These are phyloP conservation scores for Mycoemilia scoparia DNA, from an alignment of 192 early-diverging fungal genomes.

Conservation along the genomic window DNA sequence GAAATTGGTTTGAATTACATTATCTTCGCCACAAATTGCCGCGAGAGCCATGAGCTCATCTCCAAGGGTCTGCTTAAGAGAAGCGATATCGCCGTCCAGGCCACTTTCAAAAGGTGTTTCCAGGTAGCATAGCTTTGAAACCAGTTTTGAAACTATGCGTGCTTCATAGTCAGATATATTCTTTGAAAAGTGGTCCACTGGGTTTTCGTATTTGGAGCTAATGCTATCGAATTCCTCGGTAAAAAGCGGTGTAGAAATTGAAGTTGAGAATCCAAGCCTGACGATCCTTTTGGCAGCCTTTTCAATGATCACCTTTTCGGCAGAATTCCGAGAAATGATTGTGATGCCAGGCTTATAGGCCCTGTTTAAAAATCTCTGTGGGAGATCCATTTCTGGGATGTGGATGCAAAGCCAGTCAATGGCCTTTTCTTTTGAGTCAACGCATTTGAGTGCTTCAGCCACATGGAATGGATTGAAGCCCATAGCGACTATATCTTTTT, in stretches of 20 bases:
- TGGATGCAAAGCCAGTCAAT: slow-evolving; percentile 80
- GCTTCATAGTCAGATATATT: slow-evolving; percentile 1
- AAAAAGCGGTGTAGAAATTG: background rate
- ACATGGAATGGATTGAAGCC: slow-evolving; percentile 61
- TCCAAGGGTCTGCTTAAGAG: background rate
- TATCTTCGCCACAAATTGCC: slow-evolving; percentile 12
- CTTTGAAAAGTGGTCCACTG: background rate
- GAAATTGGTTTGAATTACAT: background rate
- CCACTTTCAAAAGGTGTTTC: no score
- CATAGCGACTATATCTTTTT: slow-evolving; percentile 9
- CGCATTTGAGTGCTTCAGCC: slow-evolving; percentile 48
- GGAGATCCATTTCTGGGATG: slow-evolving; percentile 71
- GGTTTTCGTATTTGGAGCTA: background rate
- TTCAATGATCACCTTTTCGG: background rate
- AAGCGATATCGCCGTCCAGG: background rate
- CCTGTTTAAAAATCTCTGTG: slow-evolving; percentile 10
- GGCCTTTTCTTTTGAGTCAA: slow-evolving; percentile 24
- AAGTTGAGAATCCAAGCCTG: slow-evolving; percentile 10
- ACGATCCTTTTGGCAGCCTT: slow-evolving; percentile 9
- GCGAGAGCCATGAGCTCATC: slow-evolving; percentile 13
- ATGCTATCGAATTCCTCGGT: background rate
- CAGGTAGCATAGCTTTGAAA: background rate
- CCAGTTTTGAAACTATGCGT: background rate
- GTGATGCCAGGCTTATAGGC: slow-evolving; percentile 3
- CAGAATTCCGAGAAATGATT: background rate